A percentile compares a stretch with the other conserved stretches of the same genome.
These are phyloP conservation scores for Boletellus ananas DNA, from an alignment of 768 basidiomycete species.

Conservation along the genomic window DNA sequence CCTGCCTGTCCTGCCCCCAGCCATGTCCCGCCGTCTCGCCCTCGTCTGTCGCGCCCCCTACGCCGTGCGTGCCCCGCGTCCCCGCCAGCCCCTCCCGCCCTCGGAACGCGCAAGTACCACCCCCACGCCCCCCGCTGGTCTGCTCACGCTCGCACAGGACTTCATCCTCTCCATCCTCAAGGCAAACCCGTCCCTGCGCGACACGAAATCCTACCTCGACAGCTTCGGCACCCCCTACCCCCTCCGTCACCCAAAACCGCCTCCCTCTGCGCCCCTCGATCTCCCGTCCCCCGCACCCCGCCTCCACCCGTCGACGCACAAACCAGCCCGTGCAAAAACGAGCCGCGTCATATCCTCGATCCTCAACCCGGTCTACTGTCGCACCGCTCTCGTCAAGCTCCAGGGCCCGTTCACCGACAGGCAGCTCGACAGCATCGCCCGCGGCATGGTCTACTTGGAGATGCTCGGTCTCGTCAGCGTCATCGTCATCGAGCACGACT, in stretches of 20 bases:
- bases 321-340: conserved; percentile 33
- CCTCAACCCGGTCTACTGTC: conserved; percentile 76
- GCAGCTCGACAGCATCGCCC: conserved; percentile 90
- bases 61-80: conserved; percentile 15
- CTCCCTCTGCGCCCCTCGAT: conserved; percentile 11
- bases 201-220: conserved; percentile 85
- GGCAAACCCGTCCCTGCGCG: conserved; percentile 87
- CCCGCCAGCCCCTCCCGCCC: conserved; percentile 25
- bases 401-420: conserved; percentile 94
- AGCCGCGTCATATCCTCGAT: conserved; percentile 67
- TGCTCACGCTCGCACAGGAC: conserved; percentile 52
- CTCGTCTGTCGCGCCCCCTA: conserved; percentile 13
- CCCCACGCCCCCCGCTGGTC: neutral
- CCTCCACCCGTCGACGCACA: conserved; percentile 12
- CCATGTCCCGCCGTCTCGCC: conserved; percentile 20
- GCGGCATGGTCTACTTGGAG: conserved; percentile 92
- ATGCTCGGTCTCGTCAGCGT: conserved; percentile 95
- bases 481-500: conserved; percentile 90
- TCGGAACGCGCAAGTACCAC: conserved; percentile 48
- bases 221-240: conserved; percentile 77
- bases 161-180: conserved; percentile 94
- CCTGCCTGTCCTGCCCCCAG: neutral
- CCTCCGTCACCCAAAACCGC: conserved; percentile 6
- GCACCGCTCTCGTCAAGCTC: conserved; percentile 93
- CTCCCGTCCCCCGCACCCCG: conserved; percentile 22